phyloP scores from a whole-genome alignment of 768 basidiomycete genomes.

The Lactarius quietus region DNA sequence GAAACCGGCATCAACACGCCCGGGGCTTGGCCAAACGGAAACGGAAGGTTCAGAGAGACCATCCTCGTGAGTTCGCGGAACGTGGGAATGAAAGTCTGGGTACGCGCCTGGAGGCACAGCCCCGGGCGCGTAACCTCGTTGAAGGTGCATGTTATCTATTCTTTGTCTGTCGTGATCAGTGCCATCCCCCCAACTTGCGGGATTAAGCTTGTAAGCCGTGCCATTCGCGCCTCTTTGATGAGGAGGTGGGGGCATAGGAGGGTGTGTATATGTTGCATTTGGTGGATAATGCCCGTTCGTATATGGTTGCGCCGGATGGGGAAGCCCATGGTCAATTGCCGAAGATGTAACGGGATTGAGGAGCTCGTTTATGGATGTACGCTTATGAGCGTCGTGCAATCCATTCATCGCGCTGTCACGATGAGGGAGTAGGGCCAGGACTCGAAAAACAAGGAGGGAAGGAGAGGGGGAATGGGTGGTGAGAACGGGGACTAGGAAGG shows the following conservation, averaged over 20 bases:
- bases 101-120: constrained; percentile 27
- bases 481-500: not conserved
- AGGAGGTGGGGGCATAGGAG: constrained; percentile 19
- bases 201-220: constrained; percentile 51
- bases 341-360: constrained; percentile 45
- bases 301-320: constrained; percentile 23
- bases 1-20: constrained; percentile 37
- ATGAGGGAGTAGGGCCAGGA: not conserved
- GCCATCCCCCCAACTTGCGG: constrained; percentile 61
- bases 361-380: constrained; percentile 48
- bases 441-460: not conserved
- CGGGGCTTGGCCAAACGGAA: constrained; percentile 34
- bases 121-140: constrained; percentile 18
- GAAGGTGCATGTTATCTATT: constrained; percentile 15
- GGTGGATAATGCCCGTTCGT: constrained; percentile 16
- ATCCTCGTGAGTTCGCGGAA: constrained; percentile 26
- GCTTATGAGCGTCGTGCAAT: constrained; percentile 44
- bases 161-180: constrained; percentile 35
- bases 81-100: constrained; percentile 26
- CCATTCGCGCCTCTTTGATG: constrained; percentile 17
- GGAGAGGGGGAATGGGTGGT: not conserved
- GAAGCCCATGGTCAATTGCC: constrained; percentile 31
- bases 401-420: constrained; percentile 36
- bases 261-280: constrained; percentile 25
- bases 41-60: constrained; percentile 29